Evolutionary conservation across 305 asterid genomes (phyloP).

Genomic region (Fraxinus nigra): DNA sequence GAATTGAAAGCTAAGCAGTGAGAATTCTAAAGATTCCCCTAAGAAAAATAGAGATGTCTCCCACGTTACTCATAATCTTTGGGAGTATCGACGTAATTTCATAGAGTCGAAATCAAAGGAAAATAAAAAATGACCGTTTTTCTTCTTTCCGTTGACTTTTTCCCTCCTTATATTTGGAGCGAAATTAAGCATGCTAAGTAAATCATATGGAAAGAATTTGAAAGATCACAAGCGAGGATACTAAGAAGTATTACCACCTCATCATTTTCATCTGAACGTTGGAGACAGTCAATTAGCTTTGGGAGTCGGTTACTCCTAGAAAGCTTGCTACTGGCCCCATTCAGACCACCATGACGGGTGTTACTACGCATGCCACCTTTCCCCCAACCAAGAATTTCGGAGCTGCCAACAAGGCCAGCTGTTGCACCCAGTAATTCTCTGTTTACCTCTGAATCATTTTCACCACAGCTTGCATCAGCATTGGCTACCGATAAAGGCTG

Average conservation of each 20-base stretch:
- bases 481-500: conserved; percentile 55
- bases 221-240: not conserved
- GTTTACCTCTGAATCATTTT: conserved; percentile 59
- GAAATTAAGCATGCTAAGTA: not conserved
- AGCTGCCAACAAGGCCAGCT: conserved; percentile 54
- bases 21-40: too few relatives aligned
- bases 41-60: too few relatives aligned
- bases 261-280: conserved; percentile 48
- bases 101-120: not conserved
- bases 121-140: not conserved
- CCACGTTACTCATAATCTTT: too few relatives aligned
- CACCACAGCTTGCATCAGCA: conserved; percentile 58
- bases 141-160: not conserved
- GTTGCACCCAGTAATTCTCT: conserved; percentile 53
- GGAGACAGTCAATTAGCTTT: conserved; percentile 67
- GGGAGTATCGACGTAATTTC: too few relatives aligned
- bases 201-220: not conserved
- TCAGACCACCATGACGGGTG: conserved; percentile 58
- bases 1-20: too few relatives aligned
- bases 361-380: conserved; percentile 83
- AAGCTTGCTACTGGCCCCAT: conserved; percentile 54
- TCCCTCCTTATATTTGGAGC: not conserved
- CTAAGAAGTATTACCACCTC: conserved; percentile 37
- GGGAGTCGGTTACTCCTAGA: conserved; percentile 58
- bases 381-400: conserved; percentile 88